Conservation (phyloP, 805 yeast species). For the Teunomyces cretensis region DNA sequence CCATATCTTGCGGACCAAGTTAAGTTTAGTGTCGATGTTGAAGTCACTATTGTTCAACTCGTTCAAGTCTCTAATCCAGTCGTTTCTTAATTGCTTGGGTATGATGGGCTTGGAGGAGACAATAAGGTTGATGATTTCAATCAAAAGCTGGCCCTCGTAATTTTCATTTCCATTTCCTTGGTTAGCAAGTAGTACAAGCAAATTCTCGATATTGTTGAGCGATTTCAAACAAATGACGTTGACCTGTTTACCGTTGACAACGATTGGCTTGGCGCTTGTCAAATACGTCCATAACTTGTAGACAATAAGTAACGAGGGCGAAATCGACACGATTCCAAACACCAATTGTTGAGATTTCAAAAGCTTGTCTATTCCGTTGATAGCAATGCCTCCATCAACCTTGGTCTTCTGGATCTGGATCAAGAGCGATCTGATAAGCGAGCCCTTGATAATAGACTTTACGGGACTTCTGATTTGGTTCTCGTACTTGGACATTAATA, state of each 20-base stretch:
- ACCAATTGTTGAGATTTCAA: slow-evolving; percentile 89
- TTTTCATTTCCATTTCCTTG: slow-evolving; percentile 13
- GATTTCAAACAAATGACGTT: slow-evolving; percentile 39
- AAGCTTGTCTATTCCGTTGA: slow-evolving; percentile 86
- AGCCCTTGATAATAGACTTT: slow-evolving; percentile 62
- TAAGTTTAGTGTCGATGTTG: slow-evolving; percentile 39
- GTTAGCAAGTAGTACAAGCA: slow-evolving; percentile 28
- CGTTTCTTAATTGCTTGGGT: slow-evolving; percentile 48
- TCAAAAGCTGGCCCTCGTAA: slow-evolving; percentile 59
- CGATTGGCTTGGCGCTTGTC: slow-evolving; percentile 27
- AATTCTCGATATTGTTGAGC: slow-evolving; percentile 59
- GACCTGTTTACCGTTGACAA: slow-evolving; percentile 30
- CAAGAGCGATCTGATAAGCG: slow-evolving; percentile 69
- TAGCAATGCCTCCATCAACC: slow-evolving; percentile 90
- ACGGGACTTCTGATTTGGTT: slow-evolving; percentile 69
- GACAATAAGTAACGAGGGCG: slow-evolving; percentile 69
- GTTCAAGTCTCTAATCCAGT: slow-evolving; percentile 64
- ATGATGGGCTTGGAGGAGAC: slow-evolving; percentile 47
- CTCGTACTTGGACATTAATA: slow-evolving; percentile 81
- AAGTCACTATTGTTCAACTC: slow-evolving; percentile 50
- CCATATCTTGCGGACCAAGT: slow-evolving; percentile 58
- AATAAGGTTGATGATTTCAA: slow-evolving; percentile 63
- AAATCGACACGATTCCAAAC: slow-evolving; percentile 87
- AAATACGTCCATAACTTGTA: slow-evolving; percentile 47
- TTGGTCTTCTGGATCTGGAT: slow-evolving; percentile 95